These are phyloP conservation scores for Panaeolus cyanescens DNA, from an alignment of 768 basidiomycete species.

Conservation along the genomic window DNA sequence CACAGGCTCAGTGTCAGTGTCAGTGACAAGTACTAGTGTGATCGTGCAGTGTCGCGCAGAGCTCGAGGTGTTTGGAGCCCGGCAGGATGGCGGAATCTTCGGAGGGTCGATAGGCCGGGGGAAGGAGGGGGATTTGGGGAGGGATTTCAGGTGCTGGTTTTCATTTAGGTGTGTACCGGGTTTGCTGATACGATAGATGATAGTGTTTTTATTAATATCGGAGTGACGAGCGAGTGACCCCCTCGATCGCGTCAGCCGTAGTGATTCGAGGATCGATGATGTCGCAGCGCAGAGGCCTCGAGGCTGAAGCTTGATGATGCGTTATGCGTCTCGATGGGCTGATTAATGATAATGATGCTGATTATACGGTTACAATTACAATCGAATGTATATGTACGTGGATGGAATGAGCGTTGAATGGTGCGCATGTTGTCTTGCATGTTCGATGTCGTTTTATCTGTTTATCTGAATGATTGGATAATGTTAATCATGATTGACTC, in stretches of 20 bases:
- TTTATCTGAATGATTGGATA: too few species aligned
- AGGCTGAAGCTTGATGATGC: background rate
- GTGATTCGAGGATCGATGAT: background rate
- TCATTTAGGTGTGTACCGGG: background rate
- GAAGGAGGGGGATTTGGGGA: background rate
- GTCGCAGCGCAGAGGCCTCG: background rate
- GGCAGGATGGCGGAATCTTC: too few species aligned
- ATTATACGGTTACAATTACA: too few species aligned
- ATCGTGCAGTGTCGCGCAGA: too few species aligned
- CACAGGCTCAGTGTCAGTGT: too few species aligned
- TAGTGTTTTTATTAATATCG: background rate
- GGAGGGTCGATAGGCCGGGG: too few species aligned
- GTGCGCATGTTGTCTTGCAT: too few species aligned
- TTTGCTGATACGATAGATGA: background rate
- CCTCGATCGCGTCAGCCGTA: background rate
- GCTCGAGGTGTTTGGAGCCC: too few species aligned
- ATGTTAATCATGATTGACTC: background rate
- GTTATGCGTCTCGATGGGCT: background rate
- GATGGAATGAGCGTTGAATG: background rate
- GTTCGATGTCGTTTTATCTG: too few species aligned
- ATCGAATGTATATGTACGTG: background rate
- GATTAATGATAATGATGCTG: too few species aligned
- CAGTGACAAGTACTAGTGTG: too few species aligned
- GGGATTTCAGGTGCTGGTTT: background rate
- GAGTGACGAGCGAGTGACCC: too few species aligned